Base-by-base conservation (phyloP, 306 rosid genomes). In the Vachellia collinsii region DNA sequence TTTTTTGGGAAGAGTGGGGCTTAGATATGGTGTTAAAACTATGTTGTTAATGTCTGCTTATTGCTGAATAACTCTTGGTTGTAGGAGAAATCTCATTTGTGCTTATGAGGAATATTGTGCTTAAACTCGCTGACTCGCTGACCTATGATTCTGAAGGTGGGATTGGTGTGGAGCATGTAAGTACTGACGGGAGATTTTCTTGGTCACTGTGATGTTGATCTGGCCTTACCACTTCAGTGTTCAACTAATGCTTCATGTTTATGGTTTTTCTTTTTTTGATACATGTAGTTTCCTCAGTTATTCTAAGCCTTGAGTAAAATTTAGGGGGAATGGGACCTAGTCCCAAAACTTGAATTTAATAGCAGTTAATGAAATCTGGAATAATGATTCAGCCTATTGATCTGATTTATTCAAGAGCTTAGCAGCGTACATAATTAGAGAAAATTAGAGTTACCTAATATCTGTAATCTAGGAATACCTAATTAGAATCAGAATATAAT, bases 91-190 rank as follows among this genome's bases (percentile, higher is more conserved):
- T 77, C 70, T 91, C 98, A n/a, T 73, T 46, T 75, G 75, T 81
- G 77, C 85, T 84, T 64, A 87, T 90, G 98, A 89, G 72, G 88
- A 85, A 69, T 83, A 84, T 91, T 82, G 90, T 89, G 78, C 93
- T 87, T 86, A 90, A 87, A 84, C 94, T 95, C 77, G 92, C 94
- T 77, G 90, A 88, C 79, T 83, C 83, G 81, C 90, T 89, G 92
- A 88, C 51, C 82, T 80, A 68, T 54, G 77, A 74, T 51, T 64
- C 65, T 16, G 87, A 82, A 71, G 87, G 83, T 72, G 78, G 79
- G 71, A 78, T 76, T 75, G 73, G 81, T 29, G 53, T 74, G 34
- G 84, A 88, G 81, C 86, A 88, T 86, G 97, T 88, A 92, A 94
- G 97, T 89, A 75, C 65, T 67, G 70, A 48, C 50, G 14, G 46